Conservation (phyloP, 768 basidiomycete species). For the Pulveroboletus sp. region DNA sequence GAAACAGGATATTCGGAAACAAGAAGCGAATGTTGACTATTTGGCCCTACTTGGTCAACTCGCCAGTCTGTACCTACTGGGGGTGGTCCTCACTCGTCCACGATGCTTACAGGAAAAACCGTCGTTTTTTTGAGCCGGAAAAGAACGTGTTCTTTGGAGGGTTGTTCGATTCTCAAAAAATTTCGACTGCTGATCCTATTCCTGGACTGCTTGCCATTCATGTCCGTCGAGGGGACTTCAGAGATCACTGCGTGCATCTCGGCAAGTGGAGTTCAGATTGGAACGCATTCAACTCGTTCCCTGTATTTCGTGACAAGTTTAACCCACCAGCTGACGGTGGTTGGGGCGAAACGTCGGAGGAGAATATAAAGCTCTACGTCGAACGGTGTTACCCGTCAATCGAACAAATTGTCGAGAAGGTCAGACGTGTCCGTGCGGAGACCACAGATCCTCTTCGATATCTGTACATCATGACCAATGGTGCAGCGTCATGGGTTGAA, state of each 20-base stretch:
- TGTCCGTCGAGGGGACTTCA: conserved; percentile 48
- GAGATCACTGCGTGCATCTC: conserved; percentile 41
- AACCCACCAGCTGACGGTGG: conserved; percentile 25
- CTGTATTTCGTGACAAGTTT: conserved; percentile 37
- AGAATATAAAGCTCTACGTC: conserved; percentile 25
- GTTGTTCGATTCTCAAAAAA: neutral
- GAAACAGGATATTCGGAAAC: conserved; percentile 32
- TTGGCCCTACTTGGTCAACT: conserved; percentile 31
- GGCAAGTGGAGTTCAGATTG: conserved; percentile 32
- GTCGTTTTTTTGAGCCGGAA: conserved; percentile 19
- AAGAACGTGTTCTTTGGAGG: neutral
- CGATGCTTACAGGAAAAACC: conserved; percentile 31
- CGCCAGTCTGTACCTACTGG: conserved; percentile 34
- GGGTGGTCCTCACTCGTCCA: conserved; percentile 35
- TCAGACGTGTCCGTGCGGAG: conserved; percentile 30
- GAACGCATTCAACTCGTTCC: conserved; percentile 44
- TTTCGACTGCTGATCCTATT: conserved; percentile 17
- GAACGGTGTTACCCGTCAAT: conserved; percentile 42
- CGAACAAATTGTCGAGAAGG: conserved; percentile 38
- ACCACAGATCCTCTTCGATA: conserved; percentile 26
- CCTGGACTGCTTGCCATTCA: conserved; percentile 46
- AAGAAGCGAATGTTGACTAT: conserved; percentile 31
- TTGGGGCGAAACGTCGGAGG: conserved; percentile 13
- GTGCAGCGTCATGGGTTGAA: conserved; percentile 35
- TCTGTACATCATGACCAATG: conserved; percentile 50